phyloP scores from a whole-genome alignment of 2,329 filamentous ascomycete species.

The Paramyrothecium roridum region DNA sequence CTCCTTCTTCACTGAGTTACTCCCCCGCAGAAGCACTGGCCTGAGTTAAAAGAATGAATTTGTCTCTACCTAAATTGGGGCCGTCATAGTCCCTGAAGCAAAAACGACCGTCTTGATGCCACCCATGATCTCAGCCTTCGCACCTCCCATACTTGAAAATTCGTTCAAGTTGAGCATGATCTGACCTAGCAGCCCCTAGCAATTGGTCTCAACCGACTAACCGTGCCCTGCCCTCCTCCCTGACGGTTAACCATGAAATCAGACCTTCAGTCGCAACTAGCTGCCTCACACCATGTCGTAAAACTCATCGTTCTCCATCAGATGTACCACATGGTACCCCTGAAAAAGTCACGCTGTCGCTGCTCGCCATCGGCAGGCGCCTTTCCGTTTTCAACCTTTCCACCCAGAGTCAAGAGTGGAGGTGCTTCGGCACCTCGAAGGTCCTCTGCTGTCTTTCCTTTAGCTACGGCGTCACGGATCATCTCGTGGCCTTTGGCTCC shows the following conservation, averaged over 20 bases:
- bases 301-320: constrained; percentile 10
- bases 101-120: too few relatives aligned
- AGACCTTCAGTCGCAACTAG: too few relatives aligned
- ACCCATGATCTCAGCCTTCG: too few relatives aligned
- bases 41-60: too few relatives aligned
- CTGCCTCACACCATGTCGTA: too few relatives aligned
- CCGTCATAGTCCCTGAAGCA: too few relatives aligned
- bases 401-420: constrained; percentile 26
- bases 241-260: background rate
- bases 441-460: constrained; percentile 25
- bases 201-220: background rate
- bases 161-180: too few relatives aligned
- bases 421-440: constrained; percentile 22
- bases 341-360: constrained; percentile 31
- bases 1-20: too few relatives aligned
- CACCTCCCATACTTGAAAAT: too few relatives aligned
- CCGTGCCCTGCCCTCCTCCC: background rate
- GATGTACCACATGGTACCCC: constrained; percentile 42
- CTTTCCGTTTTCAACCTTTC: constrained; percentile 11
- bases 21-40: too few relatives aligned
- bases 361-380: constrained; percentile 22
- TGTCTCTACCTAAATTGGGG: too few relatives aligned
- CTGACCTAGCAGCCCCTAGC: too few relatives aligned
- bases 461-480: constrained; percentile 33
- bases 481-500: constrained; percentile 42